Evolutionary conservation across 495 filamentous ascomycete species (phyloP).

Genomic region (Pseudotulostoma volvatum): DNA sequence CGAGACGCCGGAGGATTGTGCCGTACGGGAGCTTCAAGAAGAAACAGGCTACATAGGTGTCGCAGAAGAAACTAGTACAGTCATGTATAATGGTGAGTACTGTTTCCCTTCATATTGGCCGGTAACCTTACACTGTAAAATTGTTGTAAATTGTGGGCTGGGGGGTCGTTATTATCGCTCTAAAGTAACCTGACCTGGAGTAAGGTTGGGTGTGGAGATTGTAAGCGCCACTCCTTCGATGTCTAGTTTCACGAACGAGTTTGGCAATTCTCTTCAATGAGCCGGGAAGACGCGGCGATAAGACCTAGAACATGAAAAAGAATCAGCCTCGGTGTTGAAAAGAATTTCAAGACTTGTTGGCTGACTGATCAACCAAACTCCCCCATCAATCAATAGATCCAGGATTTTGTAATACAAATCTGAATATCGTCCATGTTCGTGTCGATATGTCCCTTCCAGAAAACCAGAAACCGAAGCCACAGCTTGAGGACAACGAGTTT

Average conservation of each 20-base stretch:
- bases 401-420: conserved; percentile 81
- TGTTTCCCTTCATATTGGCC: not conserved
- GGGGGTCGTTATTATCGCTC: too few species aligned
- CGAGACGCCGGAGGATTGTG: conserved; percentile 63
- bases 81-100: conserved; percentile 73
- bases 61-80: conserved; percentile 42
- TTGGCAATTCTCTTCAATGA: not conserved
- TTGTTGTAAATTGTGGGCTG: too few species aligned
- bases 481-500: conserved; percentile 79
- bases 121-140: too few species aligned
- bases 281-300: conserved; percentile 2
- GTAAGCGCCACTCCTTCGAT: too few species aligned
- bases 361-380: too few species aligned
- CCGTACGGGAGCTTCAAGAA: conserved; percentile 79
- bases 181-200: too few species aligned
- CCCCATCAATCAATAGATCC: too few species aligned
- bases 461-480: conserved; percentile 52
- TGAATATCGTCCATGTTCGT: conserved; percentile 65
- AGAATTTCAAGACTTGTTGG: too few species aligned
- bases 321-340: too few species aligned
- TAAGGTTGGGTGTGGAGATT: too few species aligned
- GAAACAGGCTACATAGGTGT: conserved; percentile 83
- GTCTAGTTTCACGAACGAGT: not conserved
- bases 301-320: too few species aligned
- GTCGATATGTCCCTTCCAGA: conserved; percentile 57